Evolutionary conservation across 2,329 filamentous ascomycete genomes (phyloP), one percentile per base, ranked within the genome.

Genomic region (Aureobasidium sp.): DNA sequence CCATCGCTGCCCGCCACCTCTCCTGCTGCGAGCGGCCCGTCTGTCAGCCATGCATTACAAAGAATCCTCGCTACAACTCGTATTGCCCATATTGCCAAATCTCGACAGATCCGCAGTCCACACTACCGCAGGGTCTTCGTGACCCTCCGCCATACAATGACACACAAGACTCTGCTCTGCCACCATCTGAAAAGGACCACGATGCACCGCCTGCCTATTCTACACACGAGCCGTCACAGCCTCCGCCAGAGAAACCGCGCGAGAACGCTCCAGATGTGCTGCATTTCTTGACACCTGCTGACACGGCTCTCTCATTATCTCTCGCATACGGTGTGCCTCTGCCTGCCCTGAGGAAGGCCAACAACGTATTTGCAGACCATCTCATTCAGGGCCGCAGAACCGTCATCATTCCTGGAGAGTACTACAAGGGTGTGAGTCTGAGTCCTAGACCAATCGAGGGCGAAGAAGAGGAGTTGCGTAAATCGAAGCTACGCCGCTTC

Each of bases 21-120:
- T 79, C 81, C 37, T 93, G 90, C 73, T 93, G 89, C 72, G 78
- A 77, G 48, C 82, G 89, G 60, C 78, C 85, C 42, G 88, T 93
- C 69, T 94, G 89, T 74, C 84, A 84, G 17, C 78, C 78, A 64
- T 93, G 89, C 74, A 82, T 90, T 68, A 76, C 83, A 71, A 86
- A 82, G 51, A 91, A 91, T 71, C 77, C 80, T 34, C 84, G 88
- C 44, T 91, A 90, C 74, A 81, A 82, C 59, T 77, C 79, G 41
- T 85, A 85, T 67, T 86, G 83, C 70, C 89, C 89, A 0, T 93
- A 88, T 73, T 94, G 90, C 72, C 90, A 93, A 74, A 82, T 90
- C 67, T 86, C 86, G 5, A 81, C 78, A 48, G 77, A 75, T 5
- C 84, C 57, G 12, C 25, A 86, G 2, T 84, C 83, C 8, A 73